phyloP scores from a whole-genome alignment of 768 basidiomycete species.

The Suillus tomentosus region DNA sequence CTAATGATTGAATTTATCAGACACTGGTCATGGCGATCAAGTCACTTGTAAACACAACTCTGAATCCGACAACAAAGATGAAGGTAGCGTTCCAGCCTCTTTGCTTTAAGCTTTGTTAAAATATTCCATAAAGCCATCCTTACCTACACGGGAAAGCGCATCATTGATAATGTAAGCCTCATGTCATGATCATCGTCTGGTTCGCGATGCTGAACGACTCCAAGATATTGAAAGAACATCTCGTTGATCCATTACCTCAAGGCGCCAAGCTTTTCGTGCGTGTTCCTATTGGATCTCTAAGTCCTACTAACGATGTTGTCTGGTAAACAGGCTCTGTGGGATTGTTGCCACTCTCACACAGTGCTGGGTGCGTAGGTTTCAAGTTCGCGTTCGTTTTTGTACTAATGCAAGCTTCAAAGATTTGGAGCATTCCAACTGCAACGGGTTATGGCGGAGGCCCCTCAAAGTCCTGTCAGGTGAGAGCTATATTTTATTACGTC shows the following conservation, averaged over 20 bases:
- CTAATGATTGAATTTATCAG: conserved; percentile 23
- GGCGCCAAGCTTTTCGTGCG: conserved; percentile 32
- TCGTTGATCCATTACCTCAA: conserved; percentile 27
- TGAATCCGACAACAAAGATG: conserved; percentile 54
- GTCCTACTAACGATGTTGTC: neutral
- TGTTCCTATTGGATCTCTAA: neutral
- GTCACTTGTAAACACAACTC: conserved; percentile 41
- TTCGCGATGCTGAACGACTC: neutral
- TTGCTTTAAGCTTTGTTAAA: neutral
- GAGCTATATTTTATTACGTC: too few species aligned
- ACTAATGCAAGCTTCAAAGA: conserved; percentile 18
- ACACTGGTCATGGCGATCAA: conserved; percentile 55
- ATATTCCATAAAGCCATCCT: conserved; percentile 15
- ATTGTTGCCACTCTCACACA: conserved; percentile 33
- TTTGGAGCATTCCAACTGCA: conserved; percentile 28
- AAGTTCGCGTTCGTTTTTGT: neutral
- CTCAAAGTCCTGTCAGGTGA: neutral
- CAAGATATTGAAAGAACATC: conserved; percentile 26
- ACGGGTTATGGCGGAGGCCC: conserved; percentile 17
- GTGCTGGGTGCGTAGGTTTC: conserved; percentile 23
- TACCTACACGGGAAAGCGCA: conserved; percentile 16
- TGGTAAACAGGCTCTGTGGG: conserved; percentile 27
- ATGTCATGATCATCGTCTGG: conserved; percentile 22
- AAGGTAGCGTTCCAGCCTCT: conserved; percentile 37
- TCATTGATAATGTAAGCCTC: conserved; percentile 28